phyloP scores from a whole-genome alignment of 257 asterid species.

The Fraxinus quadrangulata region DNA sequence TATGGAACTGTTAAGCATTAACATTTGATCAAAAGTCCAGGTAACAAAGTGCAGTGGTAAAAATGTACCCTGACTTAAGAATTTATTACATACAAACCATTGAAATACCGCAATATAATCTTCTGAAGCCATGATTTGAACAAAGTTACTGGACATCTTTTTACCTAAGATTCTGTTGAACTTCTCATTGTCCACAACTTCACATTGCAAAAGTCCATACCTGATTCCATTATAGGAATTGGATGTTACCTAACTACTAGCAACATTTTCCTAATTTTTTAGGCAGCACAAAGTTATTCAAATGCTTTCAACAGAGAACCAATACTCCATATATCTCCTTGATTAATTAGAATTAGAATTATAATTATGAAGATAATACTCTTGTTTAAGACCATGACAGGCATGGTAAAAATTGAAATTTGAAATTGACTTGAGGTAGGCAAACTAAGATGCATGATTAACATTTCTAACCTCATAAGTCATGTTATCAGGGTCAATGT shows the following conservation, averaged over 20 bases:
- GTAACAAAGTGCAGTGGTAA: neutral
- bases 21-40: neutral
- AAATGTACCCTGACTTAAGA: neutral
- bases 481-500: constrained; percentile 74
- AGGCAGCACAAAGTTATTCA: neutral
- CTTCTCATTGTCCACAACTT: neutral
- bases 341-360: constrained; percentile 1
- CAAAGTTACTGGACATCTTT: neutral
- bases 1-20: neutral
- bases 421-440: constrained; percentile 11
- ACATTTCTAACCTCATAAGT: constrained; percentile 65
- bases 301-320: constrained; percentile 5
- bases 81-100: neutral
- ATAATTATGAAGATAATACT: neutral
- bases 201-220: constrained; percentile 2
- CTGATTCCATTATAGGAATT: neutral
- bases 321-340: constrained; percentile 2
- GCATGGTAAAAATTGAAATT: neutral
- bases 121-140: neutral
- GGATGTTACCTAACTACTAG: neutral
- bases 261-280: neutral
- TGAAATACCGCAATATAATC: neutral
- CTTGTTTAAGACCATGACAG: neutral
- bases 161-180: neutral
- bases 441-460: constrained; percentile 14